Percentiles rank a stretch among this genome's conserved stretches.
phyloP scores from a whole-genome alignment of 441 rosid species.

The Mallotus repandus region DNA sequence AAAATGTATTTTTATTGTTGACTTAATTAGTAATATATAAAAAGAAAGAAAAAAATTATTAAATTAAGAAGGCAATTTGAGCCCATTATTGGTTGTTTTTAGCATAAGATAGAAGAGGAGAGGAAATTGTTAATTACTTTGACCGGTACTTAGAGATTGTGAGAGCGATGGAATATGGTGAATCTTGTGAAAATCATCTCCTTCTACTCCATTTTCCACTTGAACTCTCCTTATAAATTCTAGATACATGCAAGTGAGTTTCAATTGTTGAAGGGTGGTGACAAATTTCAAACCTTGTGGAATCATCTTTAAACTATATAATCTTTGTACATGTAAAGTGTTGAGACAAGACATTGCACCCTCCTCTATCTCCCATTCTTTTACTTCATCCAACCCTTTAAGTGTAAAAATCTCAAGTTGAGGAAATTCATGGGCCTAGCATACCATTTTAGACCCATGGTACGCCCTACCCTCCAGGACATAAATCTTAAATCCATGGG shows the following conservation, averaged over 20 bases:
- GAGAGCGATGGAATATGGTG: slow-evolving; percentile 9
- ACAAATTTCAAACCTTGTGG: slow-evolving; percentile 7
- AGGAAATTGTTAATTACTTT: too few relatives aligned
- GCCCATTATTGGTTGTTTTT: too few relatives aligned
- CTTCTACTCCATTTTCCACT: not conserved
- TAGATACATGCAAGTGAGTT: not conserved
- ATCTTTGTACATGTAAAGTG: not conserved
- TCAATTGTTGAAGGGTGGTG: slow-evolving; percentile 5
- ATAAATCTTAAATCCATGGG: too few relatives aligned
- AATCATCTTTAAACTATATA: not conserved
- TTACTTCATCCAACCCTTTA: not conserved
- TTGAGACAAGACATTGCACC: slow-evolving; percentile 12
- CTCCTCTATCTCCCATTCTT: slow-evolving; percentile 13
- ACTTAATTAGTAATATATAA: too few relatives aligned
- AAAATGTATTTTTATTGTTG: too few relatives aligned
- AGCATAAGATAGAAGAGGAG: too few relatives aligned
- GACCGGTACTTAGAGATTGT: not conserved
- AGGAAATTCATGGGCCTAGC: not conserved
- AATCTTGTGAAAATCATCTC: slow-evolving; percentile 10
- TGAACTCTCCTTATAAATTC: too few relatives aligned
- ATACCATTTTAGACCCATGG: too few relatives aligned
- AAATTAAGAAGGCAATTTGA: too few relatives aligned
- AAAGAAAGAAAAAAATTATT: too few relatives aligned
- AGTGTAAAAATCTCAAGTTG: slow-evolving; percentile 3
- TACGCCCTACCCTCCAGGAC: too few relatives aligned